Conservation (phyloP, 1,139 yeast species). For the Suhomyces anneliseae region DNA sequence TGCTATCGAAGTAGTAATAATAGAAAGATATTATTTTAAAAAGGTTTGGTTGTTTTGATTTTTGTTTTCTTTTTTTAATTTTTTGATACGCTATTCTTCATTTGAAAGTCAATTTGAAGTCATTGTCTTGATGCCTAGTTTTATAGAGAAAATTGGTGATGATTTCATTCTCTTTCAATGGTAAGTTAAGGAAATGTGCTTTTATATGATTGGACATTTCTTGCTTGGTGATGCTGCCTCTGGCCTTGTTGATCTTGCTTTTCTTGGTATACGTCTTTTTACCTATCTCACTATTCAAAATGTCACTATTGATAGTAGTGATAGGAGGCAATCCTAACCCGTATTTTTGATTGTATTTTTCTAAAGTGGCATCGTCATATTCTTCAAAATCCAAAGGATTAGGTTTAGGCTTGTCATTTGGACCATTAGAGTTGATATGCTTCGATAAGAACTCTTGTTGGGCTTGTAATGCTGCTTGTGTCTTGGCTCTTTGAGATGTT, state of each 20-base stretch:
- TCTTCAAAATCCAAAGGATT: slow-evolving; percentile 63
- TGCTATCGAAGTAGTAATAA: neutral
- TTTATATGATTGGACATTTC: slow-evolving; percentile 59
- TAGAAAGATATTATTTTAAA: neutral
- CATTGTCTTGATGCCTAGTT: slow-evolving; percentile 62
- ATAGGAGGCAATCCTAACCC: slow-evolving; percentile 50
- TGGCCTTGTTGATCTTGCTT: slow-evolving; percentile 30
- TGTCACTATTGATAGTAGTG: slow-evolving; percentile 57
- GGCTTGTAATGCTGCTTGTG: slow-evolving; percentile 56
- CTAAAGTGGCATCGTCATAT: slow-evolving; percentile 53
- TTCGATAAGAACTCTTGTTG: slow-evolving; percentile 59
- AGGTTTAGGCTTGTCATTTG: slow-evolving; percentile 47
- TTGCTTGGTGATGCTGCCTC: slow-evolving; percentile 41
- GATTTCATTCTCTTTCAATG: slow-evolving; percentile 74
- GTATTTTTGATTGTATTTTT: slow-evolving; percentile 58
- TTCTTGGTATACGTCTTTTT: slow-evolving; percentile 54
- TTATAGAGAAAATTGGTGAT: slow-evolving; percentile 77
- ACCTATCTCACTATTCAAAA: slow-evolving; percentile 64
- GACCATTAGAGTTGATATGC: slow-evolving; percentile 66
- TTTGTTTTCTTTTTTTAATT: too few species aligned
- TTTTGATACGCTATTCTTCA: slow-evolving; percentile 4
- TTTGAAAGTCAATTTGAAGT: slow-evolving; percentile 41
- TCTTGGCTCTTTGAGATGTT: slow-evolving; percentile 53
- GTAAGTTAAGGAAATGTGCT: slow-evolving; percentile 60
- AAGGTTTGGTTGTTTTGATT: neutral